Evolutionary conservation across 495 filamentous ascomycete species (phyloP), one percentile per base, ranked within the genome.

Genomic region (Tetracladium marchalianum): DNA sequence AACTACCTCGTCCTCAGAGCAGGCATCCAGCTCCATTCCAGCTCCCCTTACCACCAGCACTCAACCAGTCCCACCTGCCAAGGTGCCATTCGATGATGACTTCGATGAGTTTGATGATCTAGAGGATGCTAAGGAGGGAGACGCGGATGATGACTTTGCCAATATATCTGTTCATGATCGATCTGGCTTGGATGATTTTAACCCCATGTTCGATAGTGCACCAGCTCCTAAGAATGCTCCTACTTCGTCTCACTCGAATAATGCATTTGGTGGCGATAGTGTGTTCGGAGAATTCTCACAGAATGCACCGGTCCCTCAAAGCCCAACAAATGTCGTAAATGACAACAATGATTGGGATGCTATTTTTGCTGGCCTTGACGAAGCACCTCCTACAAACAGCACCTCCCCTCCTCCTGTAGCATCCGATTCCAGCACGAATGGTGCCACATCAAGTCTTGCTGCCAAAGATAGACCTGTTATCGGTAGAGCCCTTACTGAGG

Each of bases 81-180:
- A 67, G 40, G 51, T 58, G 11, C 43, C 76, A 51, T 72, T 78
- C 43, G 78, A 82, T 50, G 85, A 90, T 44, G 89, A 95, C 54
- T 93, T 95, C 39, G 82, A 88, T 35, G 88, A 87, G 33, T 98
- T 98, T 58, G 87, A 81, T 47, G 90, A 86, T 46, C 74, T 97
- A 11, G 77, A 84, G 45, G 88, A 96, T 52, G 86, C 86, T 15
- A 89, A 90, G 51, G 92, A 97, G 59, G 85, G 79, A 10, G 87
- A 88, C n/a, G 85, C 85, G n/a, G 80, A 85, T 52, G 82, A 87
- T 49, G 88, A 92, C 49, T 95, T 93, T 66, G 82, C 71, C 46
- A 75, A 66, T 56, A 66, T 75, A 37, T 76, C 71, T 6, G 51
- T 44, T 11, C 35, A 63, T 55, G 53, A 65, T 53, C 63, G 77